Base-by-base conservation (phyloP, 169 alveolate species). In the Toxoplasma gondii region DNA sequence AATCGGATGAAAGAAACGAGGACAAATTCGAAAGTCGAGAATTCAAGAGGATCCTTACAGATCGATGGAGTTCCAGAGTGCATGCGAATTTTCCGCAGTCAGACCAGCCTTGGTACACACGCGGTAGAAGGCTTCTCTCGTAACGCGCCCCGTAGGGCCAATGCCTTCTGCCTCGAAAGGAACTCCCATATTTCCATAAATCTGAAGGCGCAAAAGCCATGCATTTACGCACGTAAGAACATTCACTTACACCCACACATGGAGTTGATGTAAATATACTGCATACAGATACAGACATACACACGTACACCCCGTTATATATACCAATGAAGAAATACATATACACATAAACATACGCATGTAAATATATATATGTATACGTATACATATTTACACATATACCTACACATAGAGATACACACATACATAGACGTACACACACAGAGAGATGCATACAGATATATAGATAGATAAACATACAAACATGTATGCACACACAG, bases 61-160 rank as follows among this genome's bases (percentile, higher is more conserved):
- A 31, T 94, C 96, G 69, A 94, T 88, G 27, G 53, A 45, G 10
- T 45, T 41, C 96, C 96, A 94, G 49, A 94, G 96, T n/a, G 22
- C 29, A 31, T 90, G 58, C 24, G 96, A 95, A 67, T 93, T 58
- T n/a, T 93, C 81, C 0, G 92, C 44, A 19, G 93, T 64, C 69
- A 94, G 41, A 24, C 96, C 96, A 0, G 94, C 94, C 69, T 94
- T 82, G 45, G 83, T 95, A 16, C 93, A 78, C 53, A 94, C 64
- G 0, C 53, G 43, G 49, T 91, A 41, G 78, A 94, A 94, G 78
- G 82, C 93, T 29, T 94, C 96, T 74, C 44, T 49, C 44, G 94
- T 81, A 84, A 94, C 95, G 88, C 95, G 93, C 44, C 94, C 96
- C 0, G 87, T 91, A 29, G 86, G 67, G 4, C 87, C 91, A 49